Evolutionary conservation across 169 alveolate genomes (phyloP), one percentile per base, ranked within the genome.

Genomic region (Cryptosporidium bovis): DNA sequence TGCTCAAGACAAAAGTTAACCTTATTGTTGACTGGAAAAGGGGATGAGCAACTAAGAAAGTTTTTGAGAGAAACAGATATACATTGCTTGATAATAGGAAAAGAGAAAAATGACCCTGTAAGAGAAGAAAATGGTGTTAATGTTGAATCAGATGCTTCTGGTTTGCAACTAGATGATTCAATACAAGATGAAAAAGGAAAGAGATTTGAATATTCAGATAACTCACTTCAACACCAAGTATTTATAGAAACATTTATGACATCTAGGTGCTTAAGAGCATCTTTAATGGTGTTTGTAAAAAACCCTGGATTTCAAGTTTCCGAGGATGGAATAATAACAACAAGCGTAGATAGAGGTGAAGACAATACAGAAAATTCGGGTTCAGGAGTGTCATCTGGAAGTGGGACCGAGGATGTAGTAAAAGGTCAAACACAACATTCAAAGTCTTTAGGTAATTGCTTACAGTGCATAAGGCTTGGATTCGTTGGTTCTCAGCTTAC

Each of bases 1-100:
- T 93, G 96, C 82, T 90, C 94, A 53, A 69, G 96, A 66, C 93
- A 91, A 90, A 91, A 91, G 71, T 82, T 93, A 53, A 93, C 91
- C 83, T 67, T 92, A 56, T 84, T 93, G 51, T 89, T 93, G 48
- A 91, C 94, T 15, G 91, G 92, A 51, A 82, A 77, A 64, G 93
- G 89, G 50, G 93, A 93, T 58, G 93, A 90, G 16, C 92, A 89
- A 60, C 82, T 93, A 69, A 82, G 85, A 68, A 83, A 87, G 16
- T 93, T 92, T 77, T 33, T 93, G n/a, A 67, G 83, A 18, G 96
- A 93, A 53, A 83, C 90, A 51, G 93, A 92, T 77, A 85, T 90
- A 48, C 92, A 90, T 53, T 82, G 90, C 15, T 85, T 93, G 62
- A 93, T 93, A 10, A 91, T 93, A 7, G 96, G 96, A 6, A 92